Evolutionary conservation across 2,329 filamentous ascomycete species (phyloP).

Genomic region (Basipetospora chlamydospora): DNA sequence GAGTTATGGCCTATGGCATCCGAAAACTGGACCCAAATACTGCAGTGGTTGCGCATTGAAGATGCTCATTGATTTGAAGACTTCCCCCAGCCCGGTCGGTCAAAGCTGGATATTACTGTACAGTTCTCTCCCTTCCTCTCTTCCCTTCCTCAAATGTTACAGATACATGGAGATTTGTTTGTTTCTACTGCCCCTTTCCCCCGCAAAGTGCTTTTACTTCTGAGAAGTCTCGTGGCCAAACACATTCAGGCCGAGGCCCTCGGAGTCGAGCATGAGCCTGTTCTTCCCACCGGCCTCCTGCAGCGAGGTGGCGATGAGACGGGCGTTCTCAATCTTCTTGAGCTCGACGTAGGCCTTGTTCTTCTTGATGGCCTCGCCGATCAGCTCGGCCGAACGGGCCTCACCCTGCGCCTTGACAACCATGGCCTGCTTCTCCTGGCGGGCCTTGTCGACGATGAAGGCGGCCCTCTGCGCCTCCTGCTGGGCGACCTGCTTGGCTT

Average conservation of each 20-base stretch:
- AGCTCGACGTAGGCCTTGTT: constrained; percentile 91
- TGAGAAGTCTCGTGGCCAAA: constrained; percentile 36
- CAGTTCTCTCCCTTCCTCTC: too few relatives aligned
- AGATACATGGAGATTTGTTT: constrained; percentile 3
- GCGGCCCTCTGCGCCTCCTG: constrained; percentile 96
- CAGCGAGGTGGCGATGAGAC: constrained; percentile 72
- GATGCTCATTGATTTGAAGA: too few relatives aligned
- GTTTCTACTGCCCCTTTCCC: not conserved
- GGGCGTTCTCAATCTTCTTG: constrained; percentile 94
- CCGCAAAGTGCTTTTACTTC: constrained; percentile 21
- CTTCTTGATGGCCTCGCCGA: constrained; percentile 99
- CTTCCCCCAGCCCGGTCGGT: too few relatives aligned
- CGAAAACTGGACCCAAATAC: too few relatives aligned
- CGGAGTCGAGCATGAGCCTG: constrained; percentile 83
- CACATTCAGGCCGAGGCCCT: constrained; percentile 85
- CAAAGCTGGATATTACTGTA: constrained; percentile 6
- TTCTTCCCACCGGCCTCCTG: constrained; percentile 80
- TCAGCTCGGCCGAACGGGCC: constrained; percentile 90
- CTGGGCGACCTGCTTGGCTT: constrained; percentile 61
- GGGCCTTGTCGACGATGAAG: constrained; percentile 96
- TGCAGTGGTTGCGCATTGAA: too few relatives aligned
- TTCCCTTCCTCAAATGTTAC: constrained; percentile 2
- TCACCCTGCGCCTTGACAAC: constrained; percentile 98
- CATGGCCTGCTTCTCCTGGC: constrained; percentile 98
- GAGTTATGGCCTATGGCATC: too few relatives aligned